These are phyloP conservation scores for Sanghuangporus sanghuang DNA, from an alignment of 1,284 basidiomycete species.

Conservation along the genomic window DNA sequence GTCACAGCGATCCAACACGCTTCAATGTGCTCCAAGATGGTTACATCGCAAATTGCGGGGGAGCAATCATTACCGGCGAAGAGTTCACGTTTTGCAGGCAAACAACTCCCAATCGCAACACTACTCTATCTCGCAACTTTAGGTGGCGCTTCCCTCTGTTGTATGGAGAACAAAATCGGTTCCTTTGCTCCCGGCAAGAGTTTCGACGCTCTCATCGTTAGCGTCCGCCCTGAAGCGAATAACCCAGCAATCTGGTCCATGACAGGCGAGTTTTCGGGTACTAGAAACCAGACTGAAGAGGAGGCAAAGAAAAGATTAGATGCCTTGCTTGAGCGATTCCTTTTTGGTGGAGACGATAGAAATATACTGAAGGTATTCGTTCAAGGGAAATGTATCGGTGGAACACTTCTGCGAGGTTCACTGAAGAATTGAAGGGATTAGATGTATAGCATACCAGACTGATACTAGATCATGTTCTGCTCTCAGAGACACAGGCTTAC, in stretches of 20 bases:
- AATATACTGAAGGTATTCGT: constrained; percentile 87
- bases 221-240: constrained; percentile 42
- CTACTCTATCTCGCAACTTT: constrained; percentile 89
- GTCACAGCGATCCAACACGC: constrained; percentile 81
- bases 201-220: constrained; percentile 85
- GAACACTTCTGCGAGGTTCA: constrained; percentile 27
- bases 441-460: neutral
- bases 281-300: neutral
- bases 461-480: neutral
- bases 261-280: constrained; percentile 26
- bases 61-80: constrained; percentile 15
- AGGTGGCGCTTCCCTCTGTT: constrained; percentile 86
- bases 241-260: constrained; percentile 63
- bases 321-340: constrained; percentile 61
- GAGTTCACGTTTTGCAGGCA: constrained; percentile 43
- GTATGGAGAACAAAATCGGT: constrained; percentile 68
- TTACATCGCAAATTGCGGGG: constrained; percentile 38
- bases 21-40: constrained; percentile 76
- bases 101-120: constrained; percentile 69
- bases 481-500: neutral
- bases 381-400: constrained; percentile 75
- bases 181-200: constrained; percentile 78
- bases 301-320: constrained; percentile 36
- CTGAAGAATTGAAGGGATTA: neutral
- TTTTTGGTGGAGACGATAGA: constrained; percentile 85